phyloP scores from a whole-genome alignment of 2,329 filamentous ascomycete genomes.

The Claviceps maximensis region DNA sequence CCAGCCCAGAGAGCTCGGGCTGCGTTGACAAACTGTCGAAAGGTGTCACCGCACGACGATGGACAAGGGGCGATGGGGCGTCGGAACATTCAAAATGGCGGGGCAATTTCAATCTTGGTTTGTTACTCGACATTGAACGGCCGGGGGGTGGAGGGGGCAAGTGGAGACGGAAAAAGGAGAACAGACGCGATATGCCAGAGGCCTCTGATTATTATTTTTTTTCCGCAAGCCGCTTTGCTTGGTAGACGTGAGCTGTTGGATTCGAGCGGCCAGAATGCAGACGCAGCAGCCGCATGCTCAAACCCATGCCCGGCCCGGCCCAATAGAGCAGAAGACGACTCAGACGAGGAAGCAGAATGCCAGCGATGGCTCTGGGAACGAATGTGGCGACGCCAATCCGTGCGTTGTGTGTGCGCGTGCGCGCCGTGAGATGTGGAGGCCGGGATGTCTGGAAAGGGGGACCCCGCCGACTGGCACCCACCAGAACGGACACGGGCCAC shows the following conservation, averaged over 20 bases:
- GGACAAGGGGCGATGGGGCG: not conserved
- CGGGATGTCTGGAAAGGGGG: no score
- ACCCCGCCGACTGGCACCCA: no score
- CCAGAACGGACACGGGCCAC: not conserved
- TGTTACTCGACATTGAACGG: no score
- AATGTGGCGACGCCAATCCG: not conserved
- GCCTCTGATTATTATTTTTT: no score
- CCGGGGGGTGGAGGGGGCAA: not conserved
- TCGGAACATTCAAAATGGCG: not conserved
- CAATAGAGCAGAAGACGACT: not conserved
- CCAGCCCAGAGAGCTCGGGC: not conserved
- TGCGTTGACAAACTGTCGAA: not conserved
- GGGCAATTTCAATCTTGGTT: no score
- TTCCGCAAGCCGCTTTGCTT: no score
- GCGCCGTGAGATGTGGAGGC: no score
- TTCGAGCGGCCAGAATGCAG: no score
- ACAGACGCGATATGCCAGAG: no score
- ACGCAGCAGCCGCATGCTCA: no score
- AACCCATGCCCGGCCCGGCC: no score
- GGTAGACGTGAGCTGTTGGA: no score
- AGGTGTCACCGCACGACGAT: constrained; percentile 3
- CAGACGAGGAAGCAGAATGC: not conserved
- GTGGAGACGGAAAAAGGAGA: not conserved
- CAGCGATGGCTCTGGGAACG: not conserved
- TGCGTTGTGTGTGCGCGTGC: not conserved